phyloP scores from a whole-genome alignment of 306 rosid species.

The Cicer judaicum region DNA sequence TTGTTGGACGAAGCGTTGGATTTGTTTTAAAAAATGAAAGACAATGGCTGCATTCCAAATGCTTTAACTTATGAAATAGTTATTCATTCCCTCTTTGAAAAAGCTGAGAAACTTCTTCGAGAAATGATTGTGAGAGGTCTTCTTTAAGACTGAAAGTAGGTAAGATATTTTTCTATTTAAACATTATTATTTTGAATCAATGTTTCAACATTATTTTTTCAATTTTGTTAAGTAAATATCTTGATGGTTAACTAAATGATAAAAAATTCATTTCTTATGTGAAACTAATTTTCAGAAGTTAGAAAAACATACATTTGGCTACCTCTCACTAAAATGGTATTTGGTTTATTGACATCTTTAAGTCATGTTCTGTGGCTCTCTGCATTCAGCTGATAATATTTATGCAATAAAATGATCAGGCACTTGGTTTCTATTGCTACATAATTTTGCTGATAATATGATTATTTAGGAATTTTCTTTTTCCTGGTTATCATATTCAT shows the following conservation, averaged over 20 bases:
- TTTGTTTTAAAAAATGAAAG: neutral
- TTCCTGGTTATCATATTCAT: conserved; percentile 51
- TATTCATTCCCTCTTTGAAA: neutral
- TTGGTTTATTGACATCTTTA: conserved; percentile 21
- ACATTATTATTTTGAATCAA: neutral
- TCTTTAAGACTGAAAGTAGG: neutral
- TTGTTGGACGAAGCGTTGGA: neutral
- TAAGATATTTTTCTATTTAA: neutral
- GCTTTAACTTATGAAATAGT: neutral
- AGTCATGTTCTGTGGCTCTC: conserved; percentile 17
- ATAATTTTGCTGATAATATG: conserved; percentile 15
- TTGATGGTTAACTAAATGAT: no score
- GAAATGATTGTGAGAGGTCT: neutral
- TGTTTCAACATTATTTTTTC: neutral
- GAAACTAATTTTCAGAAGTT: conserved; percentile 15
- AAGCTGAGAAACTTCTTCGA: neutral
- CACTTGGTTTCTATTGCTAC: neutral
- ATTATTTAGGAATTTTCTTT: conserved; percentile 6
- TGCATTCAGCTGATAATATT: conserved; percentile 19
- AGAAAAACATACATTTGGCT: conserved; percentile 9
- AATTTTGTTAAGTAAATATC: neutral
- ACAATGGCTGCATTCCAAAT: neutral
- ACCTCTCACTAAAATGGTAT: neutral
- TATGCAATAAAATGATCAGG: conserved; percentile 21
- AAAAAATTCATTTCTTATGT: conserved; percentile 3